Percentiles rank a stretch among this genome's conserved stretches.
These are phyloP conservation scores for Asterophora lycoperdoides DNA, from an alignment of 768 basidiomycete species.

Conservation along the genomic window DNA sequence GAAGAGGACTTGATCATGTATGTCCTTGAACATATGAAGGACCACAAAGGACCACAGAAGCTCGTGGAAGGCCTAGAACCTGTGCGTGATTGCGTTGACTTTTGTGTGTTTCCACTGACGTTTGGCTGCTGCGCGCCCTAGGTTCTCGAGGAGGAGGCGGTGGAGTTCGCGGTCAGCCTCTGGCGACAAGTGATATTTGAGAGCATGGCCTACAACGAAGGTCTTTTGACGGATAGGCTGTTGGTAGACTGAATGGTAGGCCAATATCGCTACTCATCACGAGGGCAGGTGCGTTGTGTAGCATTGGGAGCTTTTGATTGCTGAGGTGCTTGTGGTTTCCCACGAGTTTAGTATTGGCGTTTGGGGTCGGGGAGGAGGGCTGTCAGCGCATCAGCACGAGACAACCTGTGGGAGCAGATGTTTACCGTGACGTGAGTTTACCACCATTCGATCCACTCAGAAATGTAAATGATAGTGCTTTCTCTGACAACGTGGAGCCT, in stretches of 20 bases:
- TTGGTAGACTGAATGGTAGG: slow-evolving; percentile 57
- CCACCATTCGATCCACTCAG: slow-evolving; percentile 44
- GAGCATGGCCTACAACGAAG: slow-evolving; percentile 89
- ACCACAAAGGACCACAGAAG: slow-evolving; percentile 81
- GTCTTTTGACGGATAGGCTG: slow-evolving; percentile 81
- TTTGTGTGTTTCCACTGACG: background rate
- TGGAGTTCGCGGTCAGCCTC: slow-evolving; percentile 67
- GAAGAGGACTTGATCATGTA: slow-evolving; percentile 95
- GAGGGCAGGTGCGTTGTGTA: slow-evolving; percentile 60
- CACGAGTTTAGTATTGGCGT: slow-evolving; percentile 30
- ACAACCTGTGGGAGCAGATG: slow-evolving; percentile 16
- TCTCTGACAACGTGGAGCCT: slow-evolving; percentile 18
- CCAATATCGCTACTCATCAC: slow-evolving; percentile 26
- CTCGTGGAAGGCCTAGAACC: slow-evolving; percentile 88
- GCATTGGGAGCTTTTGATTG: slow-evolving; percentile 39
- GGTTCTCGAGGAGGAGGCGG: slow-evolving; percentile 92
- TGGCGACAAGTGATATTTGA: slow-evolving; percentile 96
- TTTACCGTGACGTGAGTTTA: slow-evolving; percentile 50
- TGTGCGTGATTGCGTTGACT: slow-evolving; percentile 45
- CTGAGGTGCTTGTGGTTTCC: slow-evolving; percentile 40
- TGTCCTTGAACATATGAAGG: slow-evolving; percentile 87
- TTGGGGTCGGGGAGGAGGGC: slow-evolving; percentile 18
- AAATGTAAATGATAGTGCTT: slow-evolving; percentile 46
- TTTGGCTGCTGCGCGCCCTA: slow-evolving; percentile 25
- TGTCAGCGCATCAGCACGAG: slow-evolving; percentile 14